Base-by-base conservation (phyloP, 2,329 filamentous ascomycete genomes). In the Trichophyton schoenleinii region DNA sequence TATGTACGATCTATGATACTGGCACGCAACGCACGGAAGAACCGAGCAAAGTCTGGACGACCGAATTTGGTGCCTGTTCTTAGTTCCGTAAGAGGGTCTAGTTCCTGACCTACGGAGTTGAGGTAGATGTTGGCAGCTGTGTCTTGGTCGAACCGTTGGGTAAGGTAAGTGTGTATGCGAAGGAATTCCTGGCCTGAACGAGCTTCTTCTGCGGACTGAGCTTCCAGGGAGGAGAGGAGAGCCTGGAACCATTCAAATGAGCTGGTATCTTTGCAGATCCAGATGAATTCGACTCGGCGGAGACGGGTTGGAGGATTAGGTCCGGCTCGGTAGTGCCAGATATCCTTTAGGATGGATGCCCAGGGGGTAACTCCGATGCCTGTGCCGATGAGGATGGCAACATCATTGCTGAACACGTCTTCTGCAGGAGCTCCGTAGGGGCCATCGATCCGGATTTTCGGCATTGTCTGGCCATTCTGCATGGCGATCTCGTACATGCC, bases 191-290 rank as follows among this genome's bases (percentile, higher is more conserved):
- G 72, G 13, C 72, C 72, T 2, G 73, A 74, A 18, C 74, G 70
- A 53, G 85, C 83, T 66, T 84, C 84, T 61, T 85, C 86, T 36
- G 85, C 83, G 58, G 87, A 91, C 72, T 99, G 94, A 41, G 86
- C 81, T 75, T 99, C 94, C 22, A 99, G 87, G 0, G 89, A 95
- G 0, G 88, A 89, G 15, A 99, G 83, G 0, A 99, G 84, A 1
- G 88, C 91, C 73, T 99, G 94, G 80, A 99, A 97, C 94, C 94
- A 99, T 77, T 97, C 94, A 70, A 99, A 99, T 0, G 91, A 96
- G 38, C 84, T 88, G 0, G 91, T 96, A 70, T 96, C 91, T 74
- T 89, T 94, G 82, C 92, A 96, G 59, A 97, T 87, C 94, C 94
- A 99, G 78, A 99, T 95, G 76, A 99, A 99, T 74, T 99, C 94